Base-by-base conservation (phyloP, 2,329 filamentous ascomycete genomes). In the Emergomyces orientalis region DNA sequence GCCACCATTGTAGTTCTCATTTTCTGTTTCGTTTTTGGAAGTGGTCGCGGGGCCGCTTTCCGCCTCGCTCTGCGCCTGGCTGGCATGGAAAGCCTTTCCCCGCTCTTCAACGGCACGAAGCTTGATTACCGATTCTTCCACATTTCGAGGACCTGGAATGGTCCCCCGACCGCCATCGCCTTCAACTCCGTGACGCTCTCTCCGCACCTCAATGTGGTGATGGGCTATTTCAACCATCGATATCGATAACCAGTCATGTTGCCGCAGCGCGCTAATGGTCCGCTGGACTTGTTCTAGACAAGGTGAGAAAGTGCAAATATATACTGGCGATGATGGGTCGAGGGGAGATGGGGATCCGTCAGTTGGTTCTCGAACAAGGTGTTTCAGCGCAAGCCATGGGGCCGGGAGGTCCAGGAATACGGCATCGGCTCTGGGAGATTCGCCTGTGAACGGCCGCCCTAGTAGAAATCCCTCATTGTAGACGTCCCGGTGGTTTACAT, bases 251-350 rank as follows among this genome's bases (percentile, higher is more conserved):
- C 94, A 99, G 61, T 90, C 91, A 7, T 91, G 79, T 45, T 86
- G 84, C 61, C 93, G 87, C 75, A 99, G 82, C 14, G 85, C 84
- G 13, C 89, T 88, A 61, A 96, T 87, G 0, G 94, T 97, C 62
- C 87, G 85, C 61, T 89, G 91, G 27, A 95, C 93, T 78, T 99
- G 94, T 76, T 99, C 94, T 67, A 99, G 95, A 75, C 94, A 99
- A 0, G 94, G 94, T 1, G 89, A 95, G 77, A 99, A 99, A 0
- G 91, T 95, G 79, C 94, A 99, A 62, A 99, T 83, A 71, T 94
- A 83, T 1, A 88, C 85, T 5, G 88, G 83, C 51, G 84, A 82
- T n/a, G 82, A 81, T 0, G 90, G 86, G 67, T 94, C 87, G 13
- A 97, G 81, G 0, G 84, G 81, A 0, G 82, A 82, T 61, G 71